Conservation (phyloP, 768 basidiomycete species). For the Austroboletus eburneus region DNA sequence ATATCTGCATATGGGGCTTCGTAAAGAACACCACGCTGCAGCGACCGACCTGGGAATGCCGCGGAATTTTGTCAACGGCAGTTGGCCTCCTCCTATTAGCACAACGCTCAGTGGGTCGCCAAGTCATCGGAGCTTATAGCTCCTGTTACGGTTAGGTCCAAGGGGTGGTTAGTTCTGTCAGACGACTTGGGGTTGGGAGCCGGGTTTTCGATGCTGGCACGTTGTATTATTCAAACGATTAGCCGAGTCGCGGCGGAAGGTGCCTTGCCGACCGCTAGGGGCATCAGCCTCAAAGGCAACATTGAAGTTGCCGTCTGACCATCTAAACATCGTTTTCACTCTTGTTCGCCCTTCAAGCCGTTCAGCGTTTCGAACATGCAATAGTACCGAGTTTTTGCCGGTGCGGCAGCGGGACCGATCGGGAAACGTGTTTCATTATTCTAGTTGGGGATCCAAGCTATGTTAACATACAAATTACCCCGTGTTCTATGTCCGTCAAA, state of each 20-base stretch:
- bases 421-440: background rate
- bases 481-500: background rate
- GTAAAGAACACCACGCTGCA: conserved; percentile 3
- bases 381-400: no score
- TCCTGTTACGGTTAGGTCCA: background rate
- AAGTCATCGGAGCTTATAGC: background rate
- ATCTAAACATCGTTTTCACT: no score
- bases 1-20: conserved; percentile 19
- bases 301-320: no score
- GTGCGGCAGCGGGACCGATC: background rate
- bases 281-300: no score
- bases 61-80: conserved; percentile 14
- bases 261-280: no score
- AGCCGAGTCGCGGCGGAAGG: no score
- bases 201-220: background rate
- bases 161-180: background rate
- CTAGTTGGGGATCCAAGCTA: background rate
- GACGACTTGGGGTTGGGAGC: background rate
- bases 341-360: no score
- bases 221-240: no score
- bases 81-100: background rate
- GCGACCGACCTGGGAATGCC: conserved; percentile 21
- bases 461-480: no score
- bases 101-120: conserved; percentile 2
- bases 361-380: no score